Base-by-base conservation (phyloP, 345 rosid species). In the Rhodamnia argentea region DNA sequence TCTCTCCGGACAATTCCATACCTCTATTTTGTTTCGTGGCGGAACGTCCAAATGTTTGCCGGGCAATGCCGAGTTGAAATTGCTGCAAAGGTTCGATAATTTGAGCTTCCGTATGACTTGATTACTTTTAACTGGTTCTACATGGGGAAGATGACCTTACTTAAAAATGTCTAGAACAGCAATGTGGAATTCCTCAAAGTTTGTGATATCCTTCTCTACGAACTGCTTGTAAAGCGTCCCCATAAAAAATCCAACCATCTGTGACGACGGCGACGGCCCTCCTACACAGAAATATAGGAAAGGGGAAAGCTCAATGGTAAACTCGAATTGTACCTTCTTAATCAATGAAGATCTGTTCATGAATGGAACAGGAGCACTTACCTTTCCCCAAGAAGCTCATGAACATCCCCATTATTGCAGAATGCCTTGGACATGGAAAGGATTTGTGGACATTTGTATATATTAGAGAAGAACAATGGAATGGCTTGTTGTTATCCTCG, bases 31-130 rank as follows among this genome's bases (percentile, higher is more conserved):
- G 2, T 82, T 58, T 5, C 89, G 86, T 1, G 94, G 40, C 26
- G 98, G 99, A 3, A 89, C 94, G 83, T 97, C 98, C 52, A 93
- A 96, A 85, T 97, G 98, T 83, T 92, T 90, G n/a, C 98, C 98
- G 1, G 99, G 99, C 82, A 97, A 89, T 82, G 97, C 95, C 29
- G 98, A 91, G 90, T 96, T 97, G 92, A 96, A 91, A 76, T 93
- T 86, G 91, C 97, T 97, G 90, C 54, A 87, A 37, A 59, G 58
- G 50, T 74, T 16, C 22, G 54, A 58, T 59, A 40, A 22, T 47
- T 10, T 83, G 14, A 82, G n/a, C 29, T 62, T 22, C 29, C 51
- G 53, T 6, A 22, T 7, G 54, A 10, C 4, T 37, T 37, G 40
- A 37, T 3, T 54, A 82, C 42, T 24, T 24, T 44, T 26, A 16